Conservation (phyloP, 768 basidiomycete genomes). For the Cyclocybe aegerita region DNA sequence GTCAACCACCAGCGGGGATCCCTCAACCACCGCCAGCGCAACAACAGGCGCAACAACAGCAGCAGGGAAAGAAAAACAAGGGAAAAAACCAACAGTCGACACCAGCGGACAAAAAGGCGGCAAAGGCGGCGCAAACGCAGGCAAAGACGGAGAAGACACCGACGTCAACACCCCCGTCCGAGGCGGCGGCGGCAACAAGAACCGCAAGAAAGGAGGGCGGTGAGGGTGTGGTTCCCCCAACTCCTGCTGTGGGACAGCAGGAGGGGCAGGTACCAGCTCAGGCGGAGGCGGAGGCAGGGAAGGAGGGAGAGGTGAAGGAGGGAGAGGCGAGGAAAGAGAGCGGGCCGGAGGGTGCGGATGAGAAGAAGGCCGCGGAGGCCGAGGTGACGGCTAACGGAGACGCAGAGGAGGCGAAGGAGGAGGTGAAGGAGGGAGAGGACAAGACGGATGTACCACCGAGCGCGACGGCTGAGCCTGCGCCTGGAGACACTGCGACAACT, state of each 20-base stretch:
- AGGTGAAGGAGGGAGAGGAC: too few species aligned
- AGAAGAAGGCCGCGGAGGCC: too few species aligned
- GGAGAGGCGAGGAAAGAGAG: slow-evolving; percentile 1
- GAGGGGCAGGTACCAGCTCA: too few species aligned
- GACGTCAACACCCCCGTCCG: not conserved
- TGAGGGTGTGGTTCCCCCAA: not conserved
- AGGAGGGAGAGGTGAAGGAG: not conserved
- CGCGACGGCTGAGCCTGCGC: too few species aligned
- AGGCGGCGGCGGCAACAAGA: not conserved
- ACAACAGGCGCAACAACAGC: slow-evolving; percentile 2
- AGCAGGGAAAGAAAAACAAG: slow-evolving; percentile 6
- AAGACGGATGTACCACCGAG: too few species aligned
- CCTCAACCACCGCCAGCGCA: slow-evolving; percentile 4
- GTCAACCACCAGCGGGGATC: slow-evolving; percentile 7
- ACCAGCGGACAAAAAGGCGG: not conserved
- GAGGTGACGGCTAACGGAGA: too few species aligned
- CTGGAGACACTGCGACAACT: too few species aligned
- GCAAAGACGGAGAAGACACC: not conserved
- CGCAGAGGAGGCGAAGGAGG: too few species aligned
- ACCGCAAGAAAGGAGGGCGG: not conserved
- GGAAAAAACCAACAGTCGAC: slow-evolving; percentile 1
- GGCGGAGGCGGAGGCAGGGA: not conserved
- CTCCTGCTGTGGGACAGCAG: too few species aligned
- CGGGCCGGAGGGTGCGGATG: not conserved
- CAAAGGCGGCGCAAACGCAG: not conserved